A percentile compares a stretch with the other conserved stretches of the same genome.
These are phyloP conservation scores for Metschnikowia borealis DNA, from an alignment of 805 yeast species.

Conservation along the genomic window DNA sequence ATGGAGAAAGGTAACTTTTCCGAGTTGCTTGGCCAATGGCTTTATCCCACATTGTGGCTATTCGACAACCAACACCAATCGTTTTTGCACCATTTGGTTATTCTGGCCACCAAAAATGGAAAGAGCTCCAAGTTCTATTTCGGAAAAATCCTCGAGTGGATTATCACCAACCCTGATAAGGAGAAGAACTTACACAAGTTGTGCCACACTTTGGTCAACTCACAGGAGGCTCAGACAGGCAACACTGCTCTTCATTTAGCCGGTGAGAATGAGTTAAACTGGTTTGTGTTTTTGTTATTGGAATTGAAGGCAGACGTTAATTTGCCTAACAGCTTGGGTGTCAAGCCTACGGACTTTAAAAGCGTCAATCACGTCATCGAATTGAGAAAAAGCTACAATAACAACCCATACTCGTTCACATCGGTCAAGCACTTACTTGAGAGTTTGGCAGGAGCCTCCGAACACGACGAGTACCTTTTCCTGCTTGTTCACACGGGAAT, in stretches of 20 bases:
- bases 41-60: slow-evolving; percentile 57
- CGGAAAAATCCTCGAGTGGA: slow-evolving; percentile 31
- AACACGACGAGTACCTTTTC: slow-evolving; percentile 25
- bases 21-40: slow-evolving; percentile 55
- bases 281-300: slow-evolving; percentile 35
- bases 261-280: slow-evolving; percentile 34
- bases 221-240: slow-evolving; percentile 34
- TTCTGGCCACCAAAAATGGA: slow-evolving; percentile 30
- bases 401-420: slow-evolving; percentile 9
- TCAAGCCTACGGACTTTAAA: slow-evolving; percentile 85
- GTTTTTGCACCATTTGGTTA: slow-evolving; percentile 80
- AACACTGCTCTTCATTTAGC: slow-evolving; percentile 41
- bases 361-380: slow-evolving; percentile 44
- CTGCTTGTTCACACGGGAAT: slow-evolving; percentile 34
- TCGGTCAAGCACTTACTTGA: slow-evolving; percentile 11
- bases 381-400: slow-evolving; percentile 13
- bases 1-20: slow-evolving; percentile 75
- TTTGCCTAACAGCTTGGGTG: slow-evolving; percentile 78
- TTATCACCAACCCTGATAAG: slow-evolving; percentile 22
- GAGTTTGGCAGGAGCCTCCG: slow-evolving; percentile 11
- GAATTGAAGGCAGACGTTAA: slow-evolving; percentile 48
- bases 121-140: slow-evolving; percentile 36
- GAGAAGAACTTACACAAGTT: slow-evolving; percentile 15
- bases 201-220: slow-evolving; percentile 25
- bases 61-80: slow-evolving; percentile 66